Evolutionary conservation across 768 basidiomycete genomes (phyloP), one percentile per base, ranked within the genome.

Genomic region (Cubamyces sp.): DNA sequence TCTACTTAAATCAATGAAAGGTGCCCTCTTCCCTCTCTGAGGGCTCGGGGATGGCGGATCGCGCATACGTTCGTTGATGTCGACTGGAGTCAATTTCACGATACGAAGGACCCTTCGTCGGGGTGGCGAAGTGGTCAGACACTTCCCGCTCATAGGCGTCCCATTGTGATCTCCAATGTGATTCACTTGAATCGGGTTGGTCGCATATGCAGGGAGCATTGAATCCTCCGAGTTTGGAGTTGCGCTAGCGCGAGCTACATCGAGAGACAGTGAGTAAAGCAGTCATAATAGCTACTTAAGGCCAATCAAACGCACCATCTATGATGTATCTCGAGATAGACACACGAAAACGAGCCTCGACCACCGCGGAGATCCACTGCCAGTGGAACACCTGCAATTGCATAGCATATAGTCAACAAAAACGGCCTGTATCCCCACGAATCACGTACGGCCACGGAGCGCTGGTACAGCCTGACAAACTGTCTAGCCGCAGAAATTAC

Each of bases 311-410:
- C 18, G 34, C 37, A 62, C 62, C 56, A 4, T 62, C 54, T 7
- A 63, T 47, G 8, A 28, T 34, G 18, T 63, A 63, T 1, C n/a
- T 15, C 1, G 62, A 57, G 30, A 63, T 58, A 1, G 62, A 51
- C 11, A 63, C 18, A 12, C 62, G 62, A 18, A 63, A 57, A 3
- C 26, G 62, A 25, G 62, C 62, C 14, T 46, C 23, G 16, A 54
- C 56, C 3, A 57, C 62, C 19, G 50, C 52, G 5, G 52, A 18
- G 15, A 63, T 49, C 62, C 62, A 58, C 16, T n/a, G 28, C 56
- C 62, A 63, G 19, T 58, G 56, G 25, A 63, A 63, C 3, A 63
- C 46, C 62, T 63, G 45, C 8, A 34, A 34, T 34, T 34, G 4
- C 5, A 34, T 34, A 34, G 4, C 40, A 37, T 41, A 18, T 21